Evolutionary conservation across 2,329 filamentous ascomycete genomes (phyloP), one percentile per base, ranked within the genome.

Genomic region (Trichoderma atroviride): DNA sequence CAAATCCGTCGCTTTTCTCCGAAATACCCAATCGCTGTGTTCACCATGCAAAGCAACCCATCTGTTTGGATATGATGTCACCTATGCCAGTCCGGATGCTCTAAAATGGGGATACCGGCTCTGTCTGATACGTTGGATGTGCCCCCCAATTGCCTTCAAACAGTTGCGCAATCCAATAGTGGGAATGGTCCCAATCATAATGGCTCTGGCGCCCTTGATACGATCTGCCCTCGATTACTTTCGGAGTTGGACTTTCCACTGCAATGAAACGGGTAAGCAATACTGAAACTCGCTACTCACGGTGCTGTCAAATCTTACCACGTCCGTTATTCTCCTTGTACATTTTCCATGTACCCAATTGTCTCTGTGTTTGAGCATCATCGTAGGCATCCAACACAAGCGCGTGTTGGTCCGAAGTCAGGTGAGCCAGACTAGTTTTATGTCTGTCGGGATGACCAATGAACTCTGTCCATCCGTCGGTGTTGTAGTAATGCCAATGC

Each of bases 401-500:
- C 0, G 74, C 53, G 16, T 75, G 70, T 67, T 86, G 78, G 3
- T 78, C 72, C 0, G 75, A 63, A 0, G 72, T 71, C 29, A 84
- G 73, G 1, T 69, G 63, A n/a, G 71, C 73, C 69, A 82, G 73
- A 2, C 75, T 73, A 10, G 75, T 73, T 55, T 75, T 74, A 57
- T 72, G 71, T 4, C 74, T 72, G 7, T 74, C 69, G 52, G 75
- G 70, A 0, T 79, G 76, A n/a, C 79, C 74, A 19, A 75, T 72
- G 1, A 60, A 60, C 7, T 68, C 29, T 2, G 77, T 75, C 75
- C 75, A 77, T 6, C 63, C 27, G 29, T 78, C 72, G 37, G 78
- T 79, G 68, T 82, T 83, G 74, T 81, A 86, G 72, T 86, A 86
- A 60, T 85, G 83, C 85, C 85, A 87, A 65, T 85, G 78, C 13